Evolutionary conservation across 2,329 filamentous ascomycete genomes (phyloP), one percentile per base, ranked within the genome.

Genomic region (Huntiella moniliformis): DNA sequence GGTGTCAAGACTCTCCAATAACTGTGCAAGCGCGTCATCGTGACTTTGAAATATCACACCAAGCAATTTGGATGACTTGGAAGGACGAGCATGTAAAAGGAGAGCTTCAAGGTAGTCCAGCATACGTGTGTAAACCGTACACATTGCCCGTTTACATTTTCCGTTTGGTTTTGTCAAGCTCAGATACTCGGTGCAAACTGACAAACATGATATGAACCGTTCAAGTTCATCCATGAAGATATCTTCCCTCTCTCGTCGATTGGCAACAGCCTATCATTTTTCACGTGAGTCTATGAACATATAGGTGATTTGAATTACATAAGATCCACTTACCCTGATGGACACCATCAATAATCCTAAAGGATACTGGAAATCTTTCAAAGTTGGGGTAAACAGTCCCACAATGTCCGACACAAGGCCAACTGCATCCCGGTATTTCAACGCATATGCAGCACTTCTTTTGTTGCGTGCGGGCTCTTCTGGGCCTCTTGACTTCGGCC

Each of bases 311-410:
- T n/a, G 16, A 31, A 11, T 39, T 3, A 12, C 6, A 6, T 18
- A 8, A 16, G 13, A 15, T n/a, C 28, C 12, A 18, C 43, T 12
- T 45, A 49, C 47, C 28, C 42, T 32, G 33, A 41, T 45, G 10
- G 42, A 42, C 4, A 49, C 43, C 10, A 49, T 45, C 34, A 45
- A 42, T 43, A 49, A 45, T 31, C 47, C 42, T 34, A 49, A 36
- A 8, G 45, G 32, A 33, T 45, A 38, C 6, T 45, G 38, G 31
- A 44, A 41, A 1, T 49, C 47, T 15, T 44, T 42, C 42, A 32
- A 17, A 12, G 45, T 18, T 12, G 47, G 42, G 3, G 31, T 18
- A 4, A 49, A 17, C 4, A 41, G 35, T 10, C 13, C 22, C 7
- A 38, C 13, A 11, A 49, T 44, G 4, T 33, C 42, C 15, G 33